Conservation (phyloP, 106 monocot genomes). For the Dactylorhiza incarnata region DNA sequence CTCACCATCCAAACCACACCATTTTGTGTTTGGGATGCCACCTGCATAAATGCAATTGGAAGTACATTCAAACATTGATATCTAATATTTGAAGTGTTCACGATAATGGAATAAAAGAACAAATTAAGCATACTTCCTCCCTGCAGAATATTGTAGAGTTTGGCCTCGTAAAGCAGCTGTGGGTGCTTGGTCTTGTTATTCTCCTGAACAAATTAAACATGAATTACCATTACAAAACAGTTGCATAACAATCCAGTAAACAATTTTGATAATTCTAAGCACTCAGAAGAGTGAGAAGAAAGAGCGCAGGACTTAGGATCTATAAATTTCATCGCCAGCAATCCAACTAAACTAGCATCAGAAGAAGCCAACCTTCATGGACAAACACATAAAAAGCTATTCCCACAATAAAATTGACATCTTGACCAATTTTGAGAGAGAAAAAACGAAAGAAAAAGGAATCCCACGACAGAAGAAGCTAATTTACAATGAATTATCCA, state of each 20-base stretch:
- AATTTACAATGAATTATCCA: background rate
- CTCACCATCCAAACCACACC: constrained; percentile 83
- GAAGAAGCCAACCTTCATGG: background rate
- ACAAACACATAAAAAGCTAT: background rate
- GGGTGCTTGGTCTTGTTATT: constrained; percentile 85
- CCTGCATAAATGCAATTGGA: constrained; percentile 33
- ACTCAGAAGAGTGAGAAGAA: background rate
- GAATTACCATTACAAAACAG: background rate
- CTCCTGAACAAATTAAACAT: constrained; percentile 44
- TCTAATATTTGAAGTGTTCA: background rate
- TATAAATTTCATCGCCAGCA: background rate
- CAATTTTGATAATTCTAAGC: background rate
- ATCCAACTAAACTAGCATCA: background rate
- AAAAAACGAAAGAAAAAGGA: background rate
- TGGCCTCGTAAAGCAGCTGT: constrained; percentile 90
- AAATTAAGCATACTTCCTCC: constrained; percentile 63
- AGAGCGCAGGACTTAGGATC: background rate
- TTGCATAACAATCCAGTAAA: background rate
- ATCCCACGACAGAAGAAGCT: background rate
- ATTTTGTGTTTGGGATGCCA: constrained; percentile 80
- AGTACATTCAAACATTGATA: background rate
- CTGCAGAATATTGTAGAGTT: constrained; percentile 86
- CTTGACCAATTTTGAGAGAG: background rate
- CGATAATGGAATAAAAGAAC: background rate
- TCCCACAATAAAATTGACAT: background rate